Evolutionary conservation across 1,284 basidiomycete genomes (phyloP).

Genomic region (Ustilago bromivora): DNA sequence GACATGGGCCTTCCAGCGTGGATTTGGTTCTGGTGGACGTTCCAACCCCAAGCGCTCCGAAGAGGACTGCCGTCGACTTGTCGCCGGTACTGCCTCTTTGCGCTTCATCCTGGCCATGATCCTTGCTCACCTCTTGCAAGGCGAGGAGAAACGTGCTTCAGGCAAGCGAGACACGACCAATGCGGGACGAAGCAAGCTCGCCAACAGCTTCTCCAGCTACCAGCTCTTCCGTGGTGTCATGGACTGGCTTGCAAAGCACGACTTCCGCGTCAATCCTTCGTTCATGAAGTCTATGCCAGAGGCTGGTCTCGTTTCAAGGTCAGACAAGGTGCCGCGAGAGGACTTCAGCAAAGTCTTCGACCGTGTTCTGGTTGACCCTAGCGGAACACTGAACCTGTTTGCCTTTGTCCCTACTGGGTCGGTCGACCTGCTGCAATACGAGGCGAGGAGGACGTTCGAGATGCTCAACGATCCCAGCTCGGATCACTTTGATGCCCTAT

Average conservation of each 20-base stretch:
- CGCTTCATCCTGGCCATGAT: constrained; percentile 74
- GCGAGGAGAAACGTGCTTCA: constrained; percentile 66
- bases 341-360: constrained; percentile 68
- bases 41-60: constrained; percentile 59
- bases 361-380: constrained; percentile 81
- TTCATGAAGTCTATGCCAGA: constrained; percentile 74
- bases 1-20: constrained; percentile 90
- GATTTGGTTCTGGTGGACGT: constrained; percentile 74
- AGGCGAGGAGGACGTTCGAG: constrained; percentile 61
- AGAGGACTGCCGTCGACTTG: constrained; percentile 39
- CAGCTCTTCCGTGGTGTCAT: constrained; percentile 85
- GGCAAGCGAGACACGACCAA: constrained; percentile 61
- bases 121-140: constrained; percentile 67
- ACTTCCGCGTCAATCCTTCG: constrained; percentile 76
- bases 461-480: constrained; percentile 68
- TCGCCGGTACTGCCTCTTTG: constrained; percentile 73
- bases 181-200: constrained; percentile 72
- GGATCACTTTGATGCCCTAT: constrained; percentile 81
- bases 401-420: constrained; percentile 72
- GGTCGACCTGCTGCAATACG: constrained; percentile 76
- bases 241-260: constrained; percentile 79
- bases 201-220: constrained; percentile 83
- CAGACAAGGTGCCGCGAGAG: constrained; percentile 65
- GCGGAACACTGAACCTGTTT: constrained; percentile 83
- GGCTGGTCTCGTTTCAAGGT: constrained; percentile 46